Conservation (phyloP, 1,284 basidiomycete genomes). For the Cryptococcus sp. region DNA sequence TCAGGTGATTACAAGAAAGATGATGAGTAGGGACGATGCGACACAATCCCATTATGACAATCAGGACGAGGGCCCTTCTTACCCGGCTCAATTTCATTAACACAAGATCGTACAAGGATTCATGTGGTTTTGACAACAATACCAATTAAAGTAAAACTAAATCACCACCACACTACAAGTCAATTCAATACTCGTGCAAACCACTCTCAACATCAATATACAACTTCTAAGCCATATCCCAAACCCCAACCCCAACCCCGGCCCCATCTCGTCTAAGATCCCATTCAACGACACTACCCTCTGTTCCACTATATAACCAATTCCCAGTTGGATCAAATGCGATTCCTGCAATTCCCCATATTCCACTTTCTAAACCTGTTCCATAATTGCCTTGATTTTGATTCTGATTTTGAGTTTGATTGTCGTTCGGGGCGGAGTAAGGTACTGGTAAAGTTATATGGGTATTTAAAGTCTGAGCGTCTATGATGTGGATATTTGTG, state of each 20-base stretch:
- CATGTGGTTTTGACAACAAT: too few relatives aligned
- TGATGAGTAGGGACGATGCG: too few relatives aligned
- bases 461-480: constrained; percentile 45
- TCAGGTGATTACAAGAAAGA: too few relatives aligned
- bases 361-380: constrained; percentile 25
- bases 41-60: too few relatives aligned
- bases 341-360: constrained; percentile 41
- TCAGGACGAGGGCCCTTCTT: too few relatives aligned
- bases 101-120: too few relatives aligned
- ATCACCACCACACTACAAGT: too few relatives aligned
- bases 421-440: constrained; percentile 11
- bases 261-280: constrained; percentile 36
- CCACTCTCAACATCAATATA: too few relatives aligned
- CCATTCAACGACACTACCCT: constrained; percentile 47
- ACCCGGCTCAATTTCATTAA: too few relatives aligned
- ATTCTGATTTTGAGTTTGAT: constrained; percentile 1
- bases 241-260: constrained; percentile 33
- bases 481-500: constrained; percentile 46
- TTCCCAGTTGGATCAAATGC: constrained; percentile 46
- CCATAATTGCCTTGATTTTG: not conserved
- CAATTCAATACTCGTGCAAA: too few relatives aligned
- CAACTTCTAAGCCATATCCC: constrained; percentile 21
- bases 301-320: constrained; percentile 46
- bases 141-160: too few relatives aligned
- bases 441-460: constrained; percentile 45